phyloP scores from a whole-genome alignment of 441 rosid species.

The Populus hybrid region DNA sequence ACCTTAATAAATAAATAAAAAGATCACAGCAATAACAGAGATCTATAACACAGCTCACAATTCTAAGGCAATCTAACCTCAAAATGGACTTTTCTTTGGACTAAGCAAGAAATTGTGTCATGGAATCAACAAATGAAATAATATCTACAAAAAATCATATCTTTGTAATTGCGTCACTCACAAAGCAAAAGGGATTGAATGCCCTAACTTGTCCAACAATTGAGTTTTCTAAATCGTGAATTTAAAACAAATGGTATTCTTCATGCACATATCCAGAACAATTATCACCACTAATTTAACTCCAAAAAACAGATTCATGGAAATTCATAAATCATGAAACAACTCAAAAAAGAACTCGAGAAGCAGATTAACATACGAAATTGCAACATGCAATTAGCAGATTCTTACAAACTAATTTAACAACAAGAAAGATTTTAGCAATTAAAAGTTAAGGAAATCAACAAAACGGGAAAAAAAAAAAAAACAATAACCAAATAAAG shows the following conservation, averaged over 20 bases:
- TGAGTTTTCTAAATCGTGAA: background rate
- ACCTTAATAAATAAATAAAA: too few relatives aligned
- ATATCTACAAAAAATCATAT: background rate
- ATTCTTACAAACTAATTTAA: background rate
- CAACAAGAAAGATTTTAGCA: background rate
- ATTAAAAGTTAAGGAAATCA: conserved; percentile 19
- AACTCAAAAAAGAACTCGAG: background rate
- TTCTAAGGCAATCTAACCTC: too few relatives aligned
- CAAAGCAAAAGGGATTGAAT: background rate
- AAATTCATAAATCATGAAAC: background rate
- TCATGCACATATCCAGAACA: background rate
- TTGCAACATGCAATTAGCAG: background rate
- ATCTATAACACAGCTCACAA: too few relatives aligned
- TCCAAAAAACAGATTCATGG: background rate
- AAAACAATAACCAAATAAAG: background rate
- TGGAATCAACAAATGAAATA: background rate
- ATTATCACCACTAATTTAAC: background rate
- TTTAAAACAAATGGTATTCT: background rate
- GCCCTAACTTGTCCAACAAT: background rate
- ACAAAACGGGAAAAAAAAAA: background rate
- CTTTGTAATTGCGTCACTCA: background rate
- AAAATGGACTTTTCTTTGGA: too few relatives aligned
- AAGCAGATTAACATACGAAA: background rate
- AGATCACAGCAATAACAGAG: too few relatives aligned
- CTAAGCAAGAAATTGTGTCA: background rate